Evolutionary conservation across 331 rosid genomes (phyloP), one percentile per base, ranked within the genome.

Genomic region (Quercus lobata): DNA sequence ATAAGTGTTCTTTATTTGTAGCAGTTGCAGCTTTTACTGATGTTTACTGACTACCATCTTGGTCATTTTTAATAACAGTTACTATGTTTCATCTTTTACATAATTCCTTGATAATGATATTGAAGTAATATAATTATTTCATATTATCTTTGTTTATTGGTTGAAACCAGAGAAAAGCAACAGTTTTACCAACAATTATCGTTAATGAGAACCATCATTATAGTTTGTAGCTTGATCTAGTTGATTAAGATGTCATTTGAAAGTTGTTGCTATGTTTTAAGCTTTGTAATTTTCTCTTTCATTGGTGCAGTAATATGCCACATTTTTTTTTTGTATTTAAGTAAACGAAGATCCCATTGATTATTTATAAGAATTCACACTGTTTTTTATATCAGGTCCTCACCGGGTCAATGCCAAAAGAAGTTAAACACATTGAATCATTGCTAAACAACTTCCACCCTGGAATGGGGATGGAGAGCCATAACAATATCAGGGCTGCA

Each of bases 341-440:
- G 32, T 63, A 27, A 29, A 62, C 5, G 35, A 63, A 57, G 66
- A 3, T 3, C 5, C 17, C 19, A 16, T 57, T 65, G 71, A 63
- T 2, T 17, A 35, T 32, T 25, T 37, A 24, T 30, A 24, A 57
- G 49, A 72, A n/a, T 19, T 56, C 56, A 65, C 71, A 68, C 70
- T 56, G 19, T 75, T 83, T 22, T 81, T 69, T 68, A 18, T 10
- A 46, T 69, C 91, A 95, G 98, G 97, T 95, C 44, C 91, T 93
- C 27, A 93, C 98, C 3, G 97, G 88, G 11, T 95, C 99, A 32
- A 82, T 93, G 69, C 98, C 98, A 10, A 93, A 95, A 86, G 98
- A 93, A 85, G 89, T 90, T 63, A 89, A 89, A 78, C 97, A 93
- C 73, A 89, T 93, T 6, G 92, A 93, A 79, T 85, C 96, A 70